Percentiles rank a stretch among this genome's conserved stretches.
These are phyloP conservation scores for Acacia melanoxylon DNA, from an alignment of 306 rosid genomes.

Conservation along the genomic window DNA sequence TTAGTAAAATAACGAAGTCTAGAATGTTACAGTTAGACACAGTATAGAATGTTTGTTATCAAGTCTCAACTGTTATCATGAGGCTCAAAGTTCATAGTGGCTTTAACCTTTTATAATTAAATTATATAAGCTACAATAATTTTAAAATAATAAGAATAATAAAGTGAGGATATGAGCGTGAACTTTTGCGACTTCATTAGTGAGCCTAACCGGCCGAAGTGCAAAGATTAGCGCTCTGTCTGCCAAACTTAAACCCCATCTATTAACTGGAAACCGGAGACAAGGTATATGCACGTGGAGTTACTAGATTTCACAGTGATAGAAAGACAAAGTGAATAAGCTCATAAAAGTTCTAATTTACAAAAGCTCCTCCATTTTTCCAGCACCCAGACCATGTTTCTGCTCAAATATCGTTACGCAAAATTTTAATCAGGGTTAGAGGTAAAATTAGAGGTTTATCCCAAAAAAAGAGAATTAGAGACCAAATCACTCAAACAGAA, in stretches of 20 bases:
- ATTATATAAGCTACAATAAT: not conserved
- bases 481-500: not conserved
- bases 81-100: not conserved
- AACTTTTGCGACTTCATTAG: not conserved
- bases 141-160: too few species aligned
- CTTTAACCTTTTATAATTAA: not conserved
- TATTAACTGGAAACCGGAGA: not conserved
- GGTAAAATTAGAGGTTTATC: not conserved
- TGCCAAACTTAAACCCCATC: not conserved
- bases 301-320: not conserved
- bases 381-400: slow-evolving; percentile 1
- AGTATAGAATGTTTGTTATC: not conserved
- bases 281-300: not conserved
- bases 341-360: not conserved
- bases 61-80: not conserved
- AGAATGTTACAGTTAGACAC: not conserved
- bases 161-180: not conserved
- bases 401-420: not conserved
- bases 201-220: not conserved
- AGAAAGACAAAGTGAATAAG: not conserved
- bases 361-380: slow-evolving; percentile 6
- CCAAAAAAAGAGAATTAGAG: not conserved
- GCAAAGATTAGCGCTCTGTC: not conserved
- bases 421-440: not conserved
- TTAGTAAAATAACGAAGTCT: not conserved